Conservation (phyloP, 768 basidiomycete genomes). For the Tulasnella sp. region DNA sequence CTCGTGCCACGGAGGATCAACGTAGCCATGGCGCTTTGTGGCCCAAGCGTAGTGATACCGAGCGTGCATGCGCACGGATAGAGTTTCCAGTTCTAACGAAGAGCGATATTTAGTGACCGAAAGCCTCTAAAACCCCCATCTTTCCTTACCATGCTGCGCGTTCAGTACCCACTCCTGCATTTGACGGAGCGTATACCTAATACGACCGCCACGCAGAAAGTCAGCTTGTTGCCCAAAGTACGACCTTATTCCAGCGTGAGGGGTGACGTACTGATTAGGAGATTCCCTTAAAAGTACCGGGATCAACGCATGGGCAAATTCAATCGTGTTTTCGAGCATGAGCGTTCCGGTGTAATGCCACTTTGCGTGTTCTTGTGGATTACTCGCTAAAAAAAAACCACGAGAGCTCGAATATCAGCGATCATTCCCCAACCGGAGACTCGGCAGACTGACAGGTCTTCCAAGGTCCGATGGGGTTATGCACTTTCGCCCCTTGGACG, state of each 20-base stretch:
- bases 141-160: not conserved
- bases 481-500: not conserved
- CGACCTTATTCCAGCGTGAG: not conserved
- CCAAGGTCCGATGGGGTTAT: constrained; percentile 11
- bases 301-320: not conserved
- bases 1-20: not conserved
- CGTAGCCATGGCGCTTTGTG: not conserved
- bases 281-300: not conserved
- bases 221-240: not conserved
- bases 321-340: not conserved
- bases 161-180: not conserved
- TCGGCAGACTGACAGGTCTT: not conserved
- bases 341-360: not conserved
- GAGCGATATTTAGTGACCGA: not conserved
- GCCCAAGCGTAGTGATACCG: constrained; percentile 16
- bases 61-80: not conserved
- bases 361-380: constrained; percentile 11
- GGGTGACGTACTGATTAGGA: not conserved
- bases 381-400: not conserved
- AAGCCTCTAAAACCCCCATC: not conserved
- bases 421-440: not conserved
- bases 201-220: not conserved
- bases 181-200: not conserved
- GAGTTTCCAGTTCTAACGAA: not conserved
- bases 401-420: not conserved